Base-by-base conservation (phyloP, 768 basidiomycete genomes). In the Naganishia friedmannii region DNA sequence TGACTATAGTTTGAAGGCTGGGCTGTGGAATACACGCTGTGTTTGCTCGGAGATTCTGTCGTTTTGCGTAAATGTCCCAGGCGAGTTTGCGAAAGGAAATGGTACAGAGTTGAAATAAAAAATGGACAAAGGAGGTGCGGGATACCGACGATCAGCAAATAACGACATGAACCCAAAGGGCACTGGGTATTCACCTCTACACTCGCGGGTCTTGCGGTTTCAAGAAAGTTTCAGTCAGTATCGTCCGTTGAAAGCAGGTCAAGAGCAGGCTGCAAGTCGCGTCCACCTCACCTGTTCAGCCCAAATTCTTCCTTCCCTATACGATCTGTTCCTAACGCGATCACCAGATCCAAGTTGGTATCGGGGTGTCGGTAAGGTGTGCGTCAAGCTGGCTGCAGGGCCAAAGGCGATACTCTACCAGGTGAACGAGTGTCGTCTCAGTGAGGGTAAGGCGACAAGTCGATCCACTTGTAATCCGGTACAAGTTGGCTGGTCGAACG, bases 391-490 rank as follows among this genome's bases (percentile, higher is more conserved):
- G 4, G 45, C 21, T 46, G 45, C 45, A 21, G 15, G 21, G 4
- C n/a, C 45, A 21, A 21, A n/a, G 48, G 48, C 48, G 48, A 51
- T n/a, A 51, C 48, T 63, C 42, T 26, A 46, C 39, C 60, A 1
- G 23, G 42, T 26, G 34, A 63, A 63, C 37, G 60, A 63, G 39
- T 45, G 60, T 63, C 60, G 60, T 42, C 39, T 42, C 7, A 45
- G 32, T 21, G 37, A 31, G 42, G 42, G 42, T 42, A 29, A n/a
- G 60, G 23, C 26, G n/a, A 26, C 39, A 15, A 26, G 60, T 51
- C 57, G 29, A 32, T 63, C 60, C 39, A 63, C 60, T 63, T 63
- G 60, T 28, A 45, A 45, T 34, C 60, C 60, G 37, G 60, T 63
- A 63, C 60, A 63, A 63, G 60, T 17, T 63, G 60, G 17, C 15